A percentile compares a stretch with the other conserved stretches of the same genome.
Evolutionary conservation across 1,284 basidiomycete species (phyloP).

Genomic region (Pseudozyma sp.): DNA sequence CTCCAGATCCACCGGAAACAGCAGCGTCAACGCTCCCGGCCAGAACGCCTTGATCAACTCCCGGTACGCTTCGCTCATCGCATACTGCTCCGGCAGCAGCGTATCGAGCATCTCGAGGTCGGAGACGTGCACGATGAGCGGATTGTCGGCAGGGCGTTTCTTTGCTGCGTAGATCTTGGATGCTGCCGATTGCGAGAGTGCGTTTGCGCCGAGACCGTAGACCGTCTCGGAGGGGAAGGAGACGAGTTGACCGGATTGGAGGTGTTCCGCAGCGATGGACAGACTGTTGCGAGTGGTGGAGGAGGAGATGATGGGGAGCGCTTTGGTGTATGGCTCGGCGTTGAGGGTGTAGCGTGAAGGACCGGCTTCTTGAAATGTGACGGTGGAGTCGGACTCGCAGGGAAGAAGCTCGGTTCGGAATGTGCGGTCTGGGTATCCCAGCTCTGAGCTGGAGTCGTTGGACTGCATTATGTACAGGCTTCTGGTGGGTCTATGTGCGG

Average conservation of each 20-base stretch:
- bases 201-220: constrained; percentile 92
- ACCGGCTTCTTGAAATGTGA: constrained; percentile 40
- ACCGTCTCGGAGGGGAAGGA: constrained; percentile 98
- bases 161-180: constrained; percentile 90
- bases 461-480: constrained; percentile 13
- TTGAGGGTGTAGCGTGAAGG: constrained; percentile 16
- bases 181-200: constrained; percentile 73
- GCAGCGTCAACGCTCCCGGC: constrained; percentile 92
- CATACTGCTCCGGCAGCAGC: constrained; percentile 71
- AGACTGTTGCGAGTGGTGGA: constrained; percentile 49
- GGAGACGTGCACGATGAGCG: constrained; percentile 95
- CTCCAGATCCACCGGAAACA: constrained; percentile 77
- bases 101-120: constrained; percentile 79
- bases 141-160: constrained; percentile 93
- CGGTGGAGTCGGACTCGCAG: constrained; percentile 8
- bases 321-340: constrained; percentile 26
- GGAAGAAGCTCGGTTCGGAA: constrained; percentile 44
- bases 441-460: background rate
- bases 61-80: constrained; percentile 34
- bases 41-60: constrained; percentile 81
- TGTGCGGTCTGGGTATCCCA: constrained; percentile 46
- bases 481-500: background rate
- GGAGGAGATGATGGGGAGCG: constrained; percentile 30
- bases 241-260: constrained; percentile 71
- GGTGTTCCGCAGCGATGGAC: constrained; percentile 57